Evolutionary conservation across 768 basidiomycete species (phyloP), one percentile per base, ranked within the genome.

Genomic region (Dacryopinax primogenitus): DNA sequence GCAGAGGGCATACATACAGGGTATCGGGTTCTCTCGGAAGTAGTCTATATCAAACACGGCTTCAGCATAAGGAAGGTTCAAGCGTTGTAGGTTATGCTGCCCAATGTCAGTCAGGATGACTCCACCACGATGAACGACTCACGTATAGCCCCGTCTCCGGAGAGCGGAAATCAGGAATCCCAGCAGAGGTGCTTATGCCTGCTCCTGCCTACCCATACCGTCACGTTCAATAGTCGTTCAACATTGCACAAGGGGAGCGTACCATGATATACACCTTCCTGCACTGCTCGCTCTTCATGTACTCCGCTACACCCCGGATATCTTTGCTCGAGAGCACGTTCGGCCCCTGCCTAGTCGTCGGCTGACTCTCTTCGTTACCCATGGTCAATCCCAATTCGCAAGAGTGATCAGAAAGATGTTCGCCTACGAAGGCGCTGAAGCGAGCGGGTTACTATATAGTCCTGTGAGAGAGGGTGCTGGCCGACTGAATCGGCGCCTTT

Each of bases 41-140:
- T 86, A 98, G 62, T 78, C 78, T 70, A 98, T 87, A 69, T 97
- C 90, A 70, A 98, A 98, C 33, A 97, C 93, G 0, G 94, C 94
- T 71, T 98, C 94, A 0, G 94, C 92, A 70, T 88, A 85, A n/a
- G 92, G 93, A 15, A 92, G 80, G 18, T 87, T 86, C 44, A 92
- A 75, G 33, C 62, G 35, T 21, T 62, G 62, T 7, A 62, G 21
- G 33, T 62, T 67, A 84, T 79, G 30, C 85, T 83, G 33, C 91
- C 92, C 90, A 12, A 87, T 92, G 72, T 51, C 30, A 68, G 70
- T 62, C 7, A 18, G 32, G 18, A 41, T 64, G 18, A n/a, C 16
- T 30, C 35, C 32, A 64, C 63, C 16, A 63, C 47, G 6, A 30
- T 13, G 16, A 32, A n/a, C 36, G 39, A 72, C 79, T 71, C 66